These are phyloP conservation scores for Aotearoamyces nothofagi DNA, from an alignment of 2,329 filamentous ascomycete genomes.

Conservation along the genomic window DNA sequence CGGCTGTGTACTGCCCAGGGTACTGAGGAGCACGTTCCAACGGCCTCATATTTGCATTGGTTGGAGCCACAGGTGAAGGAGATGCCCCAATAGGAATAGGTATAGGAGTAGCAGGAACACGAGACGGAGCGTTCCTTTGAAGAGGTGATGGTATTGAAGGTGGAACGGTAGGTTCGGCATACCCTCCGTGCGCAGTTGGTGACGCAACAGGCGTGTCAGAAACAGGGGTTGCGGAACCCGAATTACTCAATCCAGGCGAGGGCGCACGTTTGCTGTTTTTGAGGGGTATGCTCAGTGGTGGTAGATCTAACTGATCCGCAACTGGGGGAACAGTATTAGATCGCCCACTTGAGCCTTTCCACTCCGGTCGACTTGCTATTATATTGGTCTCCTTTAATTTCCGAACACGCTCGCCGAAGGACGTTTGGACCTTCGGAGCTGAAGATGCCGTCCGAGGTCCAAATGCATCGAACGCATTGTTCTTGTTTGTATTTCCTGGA, in stretches of 20 bases:
- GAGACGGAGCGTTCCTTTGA: no score
- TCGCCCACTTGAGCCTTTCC: slow-evolving; percentile 61
- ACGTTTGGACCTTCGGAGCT: slow-evolving; percentile 16
- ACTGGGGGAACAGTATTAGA: slow-evolving; percentile 48
- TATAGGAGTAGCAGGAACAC: no score
- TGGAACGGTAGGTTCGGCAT: no score
- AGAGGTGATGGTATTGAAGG: no score
- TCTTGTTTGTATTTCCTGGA: slow-evolving; percentile 8
- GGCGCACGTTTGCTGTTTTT: slow-evolving; percentile 27
- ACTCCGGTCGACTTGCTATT: slow-evolving; percentile 32
- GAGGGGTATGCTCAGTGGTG: slow-evolving; percentile 39
- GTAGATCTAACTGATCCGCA: slow-evolving; percentile 38
- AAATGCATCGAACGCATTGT: slow-evolving; percentile 8
- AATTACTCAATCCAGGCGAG: slow-evolving; percentile 7
- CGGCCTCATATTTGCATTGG: no score
- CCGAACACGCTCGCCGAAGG: slow-evolving; percentile 30
- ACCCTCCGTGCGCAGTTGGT: slow-evolving; percentile 5
- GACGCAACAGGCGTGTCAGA: slow-evolving; percentile 16
- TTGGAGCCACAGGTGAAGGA: no score
- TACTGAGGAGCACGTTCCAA: no score
- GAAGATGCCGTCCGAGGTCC: slow-evolving; percentile 13
- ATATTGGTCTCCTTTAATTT: slow-evolving; percentile 22
- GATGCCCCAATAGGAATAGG: no score
- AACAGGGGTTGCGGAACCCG: slow-evolving; percentile 10
- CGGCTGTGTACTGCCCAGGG: no score